A percentile compares a stretch with the other conserved stretches of the same genome.
Conservation (phyloP, 1,284 basidiomycete genomes). For the Microbotryum intermedium region DNA sequence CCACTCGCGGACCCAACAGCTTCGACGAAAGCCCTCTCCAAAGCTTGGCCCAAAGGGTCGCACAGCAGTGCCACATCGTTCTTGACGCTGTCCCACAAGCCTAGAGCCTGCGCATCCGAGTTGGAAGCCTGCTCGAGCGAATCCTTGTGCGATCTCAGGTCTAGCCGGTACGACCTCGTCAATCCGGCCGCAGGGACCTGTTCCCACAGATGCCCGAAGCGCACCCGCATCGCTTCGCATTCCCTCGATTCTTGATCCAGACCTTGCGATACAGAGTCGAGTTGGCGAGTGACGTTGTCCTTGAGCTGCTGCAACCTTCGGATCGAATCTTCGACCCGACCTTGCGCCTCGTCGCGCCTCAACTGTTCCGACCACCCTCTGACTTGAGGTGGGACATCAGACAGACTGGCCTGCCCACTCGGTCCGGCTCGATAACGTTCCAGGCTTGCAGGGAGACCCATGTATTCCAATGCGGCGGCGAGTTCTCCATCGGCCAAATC, state of each 20-base stretch:
- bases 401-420: conserved; percentile 50
- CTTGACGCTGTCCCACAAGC: conserved; percentile 64
- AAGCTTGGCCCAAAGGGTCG: conserved; percentile 46
- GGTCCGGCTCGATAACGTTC: conserved; percentile 65
- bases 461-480: conserved; percentile 67
- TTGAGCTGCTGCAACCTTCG: conserved; percentile 41
- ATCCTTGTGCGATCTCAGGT: conserved; percentile 66
- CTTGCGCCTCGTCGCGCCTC: conserved; percentile 53
- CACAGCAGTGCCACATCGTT: conserved; percentile 61
- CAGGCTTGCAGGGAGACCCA: conserved; percentile 73
- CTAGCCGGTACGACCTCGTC: conserved; percentile 64
- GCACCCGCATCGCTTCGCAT: conserved; percentile 48
- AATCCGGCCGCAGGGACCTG: conserved; percentile 73
- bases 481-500: conserved; percentile 76
- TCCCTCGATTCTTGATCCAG: conserved; percentile 44
- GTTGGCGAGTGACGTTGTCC: conserved; percentile 20
- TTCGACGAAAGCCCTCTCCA: conserved; percentile 62
- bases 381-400: conserved; percentile 62
- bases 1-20: conserved; percentile 34
- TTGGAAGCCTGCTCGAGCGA: conserved; percentile 67
- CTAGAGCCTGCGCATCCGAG: conserved; percentile 67
- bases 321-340: conserved; percentile 57
- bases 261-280: conserved; percentile 17
- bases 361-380: conserved; percentile 71
- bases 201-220: conserved; percentile 79